A percentile compares a stretch with the other conserved stretches of the same genome.
phyloP scores from a whole-genome alignment of 2,329 filamentous ascomycete species.

The Fusarium azukiicola region DNA sequence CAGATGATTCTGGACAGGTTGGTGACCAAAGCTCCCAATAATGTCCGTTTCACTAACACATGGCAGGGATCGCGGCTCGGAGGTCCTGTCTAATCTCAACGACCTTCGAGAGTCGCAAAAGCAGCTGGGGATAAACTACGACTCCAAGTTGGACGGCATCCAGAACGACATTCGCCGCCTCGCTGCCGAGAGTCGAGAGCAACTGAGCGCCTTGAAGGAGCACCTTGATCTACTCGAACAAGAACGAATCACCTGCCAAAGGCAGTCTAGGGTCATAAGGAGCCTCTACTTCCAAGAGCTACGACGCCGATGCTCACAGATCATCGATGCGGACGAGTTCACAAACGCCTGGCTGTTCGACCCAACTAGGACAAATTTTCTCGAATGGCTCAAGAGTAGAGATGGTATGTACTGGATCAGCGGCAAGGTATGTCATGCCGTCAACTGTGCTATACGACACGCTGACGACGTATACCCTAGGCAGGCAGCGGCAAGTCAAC shows the following conservation, averaged over 20 bases:
- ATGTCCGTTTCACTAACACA: neutral
- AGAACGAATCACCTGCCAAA: slow-evolving; percentile 5
- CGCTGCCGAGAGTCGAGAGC: neutral
- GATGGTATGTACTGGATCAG: slow-evolving; percentile 11
- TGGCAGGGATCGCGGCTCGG: neutral
- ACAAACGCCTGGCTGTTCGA: slow-evolving; percentile 30
- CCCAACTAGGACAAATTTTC: slow-evolving; percentile 1
- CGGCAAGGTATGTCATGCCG: neutral
- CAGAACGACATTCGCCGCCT: neutral
- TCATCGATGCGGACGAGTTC: neutral
- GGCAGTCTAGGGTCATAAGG: neutral
- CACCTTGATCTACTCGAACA: slow-evolving; percentile 3
- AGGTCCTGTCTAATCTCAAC: neutral
- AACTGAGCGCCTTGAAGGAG: neutral
- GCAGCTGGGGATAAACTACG: slow-evolving; percentile 5
- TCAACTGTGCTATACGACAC: neutral
- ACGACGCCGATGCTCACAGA: slow-evolving; percentile 14
- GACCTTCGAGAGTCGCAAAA: slow-evolving; percentile 7
- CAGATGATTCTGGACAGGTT: neutral
- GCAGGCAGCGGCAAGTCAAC: slow-evolving; percentile 12
- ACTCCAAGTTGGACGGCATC: slow-evolving; percentile 6
- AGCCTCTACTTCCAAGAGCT: slow-evolving; percentile 15
- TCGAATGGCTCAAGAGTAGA: neutral
- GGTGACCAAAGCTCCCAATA: neutral
- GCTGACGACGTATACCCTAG: neutral